Evolutionary conservation across 139 green algal species (phyloP).

Genomic region (Desmodesmus armatus): DNA sequence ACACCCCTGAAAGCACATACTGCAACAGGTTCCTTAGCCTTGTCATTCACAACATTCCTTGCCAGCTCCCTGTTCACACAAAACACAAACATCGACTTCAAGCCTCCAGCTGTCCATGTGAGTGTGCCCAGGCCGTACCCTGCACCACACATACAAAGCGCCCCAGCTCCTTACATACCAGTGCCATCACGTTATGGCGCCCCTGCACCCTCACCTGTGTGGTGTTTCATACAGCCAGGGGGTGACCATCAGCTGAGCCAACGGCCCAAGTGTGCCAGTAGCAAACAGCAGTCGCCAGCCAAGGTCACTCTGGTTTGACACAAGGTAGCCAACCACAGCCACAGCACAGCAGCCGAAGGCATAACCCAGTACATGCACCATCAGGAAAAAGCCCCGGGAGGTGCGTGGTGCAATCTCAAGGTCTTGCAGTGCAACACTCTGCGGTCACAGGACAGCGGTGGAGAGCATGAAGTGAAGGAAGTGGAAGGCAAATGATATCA

Average conservation of each 20-base stretch:
- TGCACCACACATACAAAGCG: too few species aligned
- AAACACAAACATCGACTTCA: too few species aligned
- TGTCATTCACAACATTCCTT: too few species aligned
- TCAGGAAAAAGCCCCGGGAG: not conserved
- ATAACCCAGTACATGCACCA: not conserved
- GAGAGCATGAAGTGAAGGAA: too few species aligned
- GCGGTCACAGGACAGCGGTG: not conserved
- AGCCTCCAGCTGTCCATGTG: too few species aligned
- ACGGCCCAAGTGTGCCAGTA: not conserved
- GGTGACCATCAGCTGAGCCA: not conserved
- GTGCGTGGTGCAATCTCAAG: not conserved
- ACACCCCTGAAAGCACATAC: too few species aligned
- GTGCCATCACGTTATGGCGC: too few species aligned
- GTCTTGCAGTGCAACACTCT: not conserved
- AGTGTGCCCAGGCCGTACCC: too few species aligned
- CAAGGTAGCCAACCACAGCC: not conserved
- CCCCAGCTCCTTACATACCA: too few species aligned
- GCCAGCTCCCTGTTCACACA: too few species aligned
- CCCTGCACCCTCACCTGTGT: not conserved
- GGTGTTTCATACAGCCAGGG: conserved; percentile 8
- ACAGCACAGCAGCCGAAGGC: not conserved
- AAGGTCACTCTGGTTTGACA: not conserved
- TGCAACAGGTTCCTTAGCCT: too few species aligned
- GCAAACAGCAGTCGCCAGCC: conserved; percentile 13
- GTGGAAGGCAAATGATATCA: too few species aligned